A percentile compares a stretch with the other conserved stretches of the same genome.
Evolutionary conservation across 2,329 filamentous ascomycete species (phyloP).

Genomic region (Stachybotrys chartarum): DNA sequence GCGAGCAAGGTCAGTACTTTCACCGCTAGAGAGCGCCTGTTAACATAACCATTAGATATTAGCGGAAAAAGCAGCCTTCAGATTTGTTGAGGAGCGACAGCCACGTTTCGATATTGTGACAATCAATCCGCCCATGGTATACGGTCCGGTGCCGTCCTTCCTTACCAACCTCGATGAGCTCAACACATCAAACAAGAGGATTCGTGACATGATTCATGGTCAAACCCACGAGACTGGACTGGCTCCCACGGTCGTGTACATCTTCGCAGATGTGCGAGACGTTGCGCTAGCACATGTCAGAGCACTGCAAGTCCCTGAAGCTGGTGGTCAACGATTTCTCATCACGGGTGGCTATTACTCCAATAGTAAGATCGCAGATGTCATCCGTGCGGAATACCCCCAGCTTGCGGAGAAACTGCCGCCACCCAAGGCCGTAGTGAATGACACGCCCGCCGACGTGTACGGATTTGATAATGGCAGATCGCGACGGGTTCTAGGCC

Average conservation of each 20-base stretch:
- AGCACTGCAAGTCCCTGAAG: not conserved
- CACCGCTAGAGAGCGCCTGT: too few relatives aligned
- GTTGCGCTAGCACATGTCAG: constrained; percentile 2
- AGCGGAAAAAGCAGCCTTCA: constrained; percentile 3
- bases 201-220: not conserved
- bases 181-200: constrained; percentile 2
- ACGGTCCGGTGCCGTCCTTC: constrained; percentile 1
- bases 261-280: constrained; percentile 1
- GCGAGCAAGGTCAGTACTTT: too few relatives aligned
- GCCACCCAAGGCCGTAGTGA: too few relatives aligned
- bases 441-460: too few relatives aligned
- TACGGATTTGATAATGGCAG: too few relatives aligned
- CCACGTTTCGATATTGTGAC: constrained; percentile 1
- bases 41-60: not conserved
- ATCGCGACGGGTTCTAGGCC: too few relatives aligned
- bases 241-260: not conserved
- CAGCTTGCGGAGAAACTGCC: too few relatives aligned
- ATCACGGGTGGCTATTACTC: not conserved
- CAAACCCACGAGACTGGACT: not conserved
- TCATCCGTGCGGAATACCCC: too few relatives aligned
- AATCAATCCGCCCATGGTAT: constrained; percentile 2
- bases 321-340: constrained; percentile 2
- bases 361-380: too few relatives aligned
- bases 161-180: not conserved
- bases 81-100: constrained; percentile 1